A percentile compares a stretch with the other conserved stretches of the same genome.
These are phyloP conservation scores for Mucor indicus DNA, from an alignment of 371 early-diverging fungal species.

Conservation along the genomic window DNA sequence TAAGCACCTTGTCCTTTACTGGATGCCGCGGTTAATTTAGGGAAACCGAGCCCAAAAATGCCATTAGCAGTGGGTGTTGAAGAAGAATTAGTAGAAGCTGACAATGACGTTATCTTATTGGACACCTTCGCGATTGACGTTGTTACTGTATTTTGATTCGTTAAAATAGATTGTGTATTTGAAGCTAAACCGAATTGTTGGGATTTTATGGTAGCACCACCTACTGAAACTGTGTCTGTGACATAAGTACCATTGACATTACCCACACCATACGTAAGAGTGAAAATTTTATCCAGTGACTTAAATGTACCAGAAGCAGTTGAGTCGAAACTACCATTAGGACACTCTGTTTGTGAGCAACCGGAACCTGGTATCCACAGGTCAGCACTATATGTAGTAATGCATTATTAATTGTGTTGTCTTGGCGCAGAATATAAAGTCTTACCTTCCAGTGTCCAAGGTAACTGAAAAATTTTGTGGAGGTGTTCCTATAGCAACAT, in stretches of 20 bases:
- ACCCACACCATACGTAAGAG: slow-evolving; percentile 40
- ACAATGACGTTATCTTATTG: not conserved
- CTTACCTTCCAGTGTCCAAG: slow-evolving; percentile 50
- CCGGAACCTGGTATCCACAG: slow-evolving; percentile 40
- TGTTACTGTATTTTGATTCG: slow-evolving; percentile 26
- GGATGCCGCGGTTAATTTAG: slow-evolving; percentile 29
- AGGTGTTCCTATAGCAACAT: slow-evolving; percentile 39
- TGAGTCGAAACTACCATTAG: slow-evolving; percentile 28
- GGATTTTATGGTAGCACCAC: slow-evolving; percentile 26
- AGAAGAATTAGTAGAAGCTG: not conserved
- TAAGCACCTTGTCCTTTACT: slow-evolving; percentile 22
- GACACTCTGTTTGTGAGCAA: slow-evolving; percentile 37
- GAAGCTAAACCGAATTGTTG: slow-evolving; percentile 46
- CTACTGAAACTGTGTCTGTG: slow-evolving; percentile 35
- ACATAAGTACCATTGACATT: slow-evolving; percentile 40
- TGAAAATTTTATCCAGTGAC: slow-evolving; percentile 12
- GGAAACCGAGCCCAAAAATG: slow-evolving; percentile 46
- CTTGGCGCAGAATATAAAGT: not conserved
- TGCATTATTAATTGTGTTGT: not conserved
- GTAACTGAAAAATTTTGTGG: slow-evolving; percentile 39
- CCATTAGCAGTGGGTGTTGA: slow-evolving; percentile 26
- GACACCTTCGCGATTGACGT: slow-evolving; percentile 3
- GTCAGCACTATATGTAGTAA: slow-evolving; percentile 36
- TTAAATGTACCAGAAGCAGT: slow-evolving; percentile 29
- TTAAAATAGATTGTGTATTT: slow-evolving; percentile 26